These are phyloP conservation scores for Paramyrothecium sp. DNA, from an alignment of 2,329 filamentous ascomycete genomes.

Conservation along the genomic window DNA sequence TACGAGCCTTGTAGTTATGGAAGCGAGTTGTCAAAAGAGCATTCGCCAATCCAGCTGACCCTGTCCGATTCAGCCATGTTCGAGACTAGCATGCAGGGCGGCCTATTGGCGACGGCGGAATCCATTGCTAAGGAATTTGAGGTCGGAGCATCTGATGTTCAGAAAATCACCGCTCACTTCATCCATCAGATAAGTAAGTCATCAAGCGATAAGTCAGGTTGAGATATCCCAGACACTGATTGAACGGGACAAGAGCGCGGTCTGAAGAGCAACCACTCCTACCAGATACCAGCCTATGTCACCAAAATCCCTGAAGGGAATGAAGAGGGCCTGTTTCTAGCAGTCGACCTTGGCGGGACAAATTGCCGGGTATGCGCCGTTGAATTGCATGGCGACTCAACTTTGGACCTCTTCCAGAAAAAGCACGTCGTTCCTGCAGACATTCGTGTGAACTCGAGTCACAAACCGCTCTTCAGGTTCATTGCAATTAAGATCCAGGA, in stretches of 20 bases:
- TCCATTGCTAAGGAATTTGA: not conserved
- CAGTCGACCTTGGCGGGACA: slow-evolving; percentile 32
- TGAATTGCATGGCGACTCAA: slow-evolving; percentile 54
- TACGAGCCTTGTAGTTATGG: no score
- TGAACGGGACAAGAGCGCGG: not conserved
- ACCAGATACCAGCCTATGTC: slow-evolving; percentile 75
- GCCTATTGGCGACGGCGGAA: not conserved
- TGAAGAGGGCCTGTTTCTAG: slow-evolving; percentile 56
- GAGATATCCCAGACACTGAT: not conserved
- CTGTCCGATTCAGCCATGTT: no score
- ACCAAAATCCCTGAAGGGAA: slow-evolving; percentile 75
- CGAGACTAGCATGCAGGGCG: not conserved
- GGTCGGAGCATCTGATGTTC: not conserved
- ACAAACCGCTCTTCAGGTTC: slow-evolving; percentile 69
- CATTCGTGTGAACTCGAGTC: slow-evolving; percentile 17
- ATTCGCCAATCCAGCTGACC: no score
- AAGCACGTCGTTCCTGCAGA: slow-evolving; percentile 23
- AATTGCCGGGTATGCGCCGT: slow-evolving; percentile 31
- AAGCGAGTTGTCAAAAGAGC: no score
- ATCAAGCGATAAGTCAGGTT: not conserved
- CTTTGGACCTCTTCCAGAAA: slow-evolving; percentile 68
- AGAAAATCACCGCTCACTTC: not conserved
- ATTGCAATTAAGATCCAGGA: slow-evolving; percentile 69
- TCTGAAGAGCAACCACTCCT: not conserved
- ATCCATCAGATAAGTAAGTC: not conserved